A percentile compares a stretch with the other conserved stretches of the same genome.
phyloP scores from a whole-genome alignment of 257 asterid species.

The Perilla frutescens region DNA sequence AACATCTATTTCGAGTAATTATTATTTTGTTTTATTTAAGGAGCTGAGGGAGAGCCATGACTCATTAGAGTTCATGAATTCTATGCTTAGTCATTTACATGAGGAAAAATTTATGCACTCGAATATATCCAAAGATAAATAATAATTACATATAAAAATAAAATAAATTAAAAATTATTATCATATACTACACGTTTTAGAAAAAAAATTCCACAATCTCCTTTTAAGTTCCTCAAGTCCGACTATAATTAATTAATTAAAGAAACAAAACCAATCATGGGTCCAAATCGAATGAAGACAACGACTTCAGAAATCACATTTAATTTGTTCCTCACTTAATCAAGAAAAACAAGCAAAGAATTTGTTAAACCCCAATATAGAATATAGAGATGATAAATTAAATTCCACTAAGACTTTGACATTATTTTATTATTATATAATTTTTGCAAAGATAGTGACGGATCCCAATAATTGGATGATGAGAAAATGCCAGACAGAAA shows the following conservation, averaged over 20 bases:
- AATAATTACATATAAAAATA: too few relatives aligned
- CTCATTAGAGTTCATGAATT: too few relatives aligned
- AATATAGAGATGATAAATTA: neutral
- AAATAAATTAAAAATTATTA: too few relatives aligned
- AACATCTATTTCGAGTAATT: too few relatives aligned
- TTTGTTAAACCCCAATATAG: neutral
- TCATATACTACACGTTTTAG: too few relatives aligned
- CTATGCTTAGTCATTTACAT: too few relatives aligned
- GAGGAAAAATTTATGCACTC: too few relatives aligned
- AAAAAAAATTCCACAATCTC: too few relatives aligned
- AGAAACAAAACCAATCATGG: neutral
- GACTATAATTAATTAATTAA: neutral
- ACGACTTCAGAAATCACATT: neutral
- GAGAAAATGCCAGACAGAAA: slow-evolving; percentile 36
- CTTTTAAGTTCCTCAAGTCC: too few relatives aligned
- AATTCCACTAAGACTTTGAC: neutral
- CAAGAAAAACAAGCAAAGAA: slow-evolving; percentile 7
- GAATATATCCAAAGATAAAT: too few relatives aligned
- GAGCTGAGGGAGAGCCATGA: too few relatives aligned
- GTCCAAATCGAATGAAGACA: neutral
- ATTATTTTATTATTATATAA: neutral
- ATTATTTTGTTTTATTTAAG: too few relatives aligned
- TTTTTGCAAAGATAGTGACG: slow-evolving; percentile 30
- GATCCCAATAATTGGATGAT: slow-evolving; percentile 30
- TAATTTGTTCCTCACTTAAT: slow-evolving; percentile 12